These are phyloP conservation scores for Monilinia polystroma DNA, from an alignment of 2,329 filamentous ascomycete species.

Conservation along the genomic window DNA sequence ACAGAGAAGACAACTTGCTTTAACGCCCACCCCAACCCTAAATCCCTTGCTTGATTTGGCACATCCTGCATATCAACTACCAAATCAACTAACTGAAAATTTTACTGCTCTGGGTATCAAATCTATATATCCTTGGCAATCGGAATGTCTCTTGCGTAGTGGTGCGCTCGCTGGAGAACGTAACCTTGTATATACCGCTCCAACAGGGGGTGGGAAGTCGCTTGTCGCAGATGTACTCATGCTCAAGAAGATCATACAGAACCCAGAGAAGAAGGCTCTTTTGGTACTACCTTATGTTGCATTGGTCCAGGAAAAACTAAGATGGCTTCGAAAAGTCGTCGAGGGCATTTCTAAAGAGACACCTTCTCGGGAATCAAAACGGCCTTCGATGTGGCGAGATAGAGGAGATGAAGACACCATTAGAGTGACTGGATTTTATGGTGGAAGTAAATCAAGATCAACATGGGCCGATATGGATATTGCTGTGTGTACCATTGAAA, in stretches of 20 bases:
- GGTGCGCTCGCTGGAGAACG: constrained; percentile 63
- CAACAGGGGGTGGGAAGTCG: constrained; percentile 76
- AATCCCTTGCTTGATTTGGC: constrained; percentile 61
- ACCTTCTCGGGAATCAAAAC: constrained; percentile 21
- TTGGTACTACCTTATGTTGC: constrained; percentile 76
- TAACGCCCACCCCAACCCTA: constrained; percentile 52
- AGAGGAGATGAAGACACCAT: constrained; percentile 58
- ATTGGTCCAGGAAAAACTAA: constrained; percentile 75
- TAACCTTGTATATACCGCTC: constrained; percentile 77
- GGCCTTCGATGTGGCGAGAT: constrained; percentile 50
- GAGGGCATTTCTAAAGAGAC: constrained; percentile 51
- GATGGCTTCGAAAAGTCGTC: constrained; percentile 68
- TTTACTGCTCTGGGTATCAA: constrained; percentile 66
- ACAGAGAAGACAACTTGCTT: constrained; percentile 52
- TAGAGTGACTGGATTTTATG: constrained; percentile 71
- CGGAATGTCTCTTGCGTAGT: constrained; percentile 66
- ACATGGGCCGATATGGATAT: constrained; percentile 76
- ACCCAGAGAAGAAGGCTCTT: constrained; percentile 64
- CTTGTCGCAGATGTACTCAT: constrained; percentile 72
- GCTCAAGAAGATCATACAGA: constrained; percentile 66
- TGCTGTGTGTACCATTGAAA: constrained; percentile 77
- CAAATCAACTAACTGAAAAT: constrained; percentile 59
- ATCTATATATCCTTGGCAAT: constrained; percentile 78
- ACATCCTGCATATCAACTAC: constrained; percentile 63
- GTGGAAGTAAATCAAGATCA: constrained; percentile 64